Base-by-base conservation (phyloP, 1,139 yeast genomes). In the Lodderomyces pseudojiufengensis region DNA sequence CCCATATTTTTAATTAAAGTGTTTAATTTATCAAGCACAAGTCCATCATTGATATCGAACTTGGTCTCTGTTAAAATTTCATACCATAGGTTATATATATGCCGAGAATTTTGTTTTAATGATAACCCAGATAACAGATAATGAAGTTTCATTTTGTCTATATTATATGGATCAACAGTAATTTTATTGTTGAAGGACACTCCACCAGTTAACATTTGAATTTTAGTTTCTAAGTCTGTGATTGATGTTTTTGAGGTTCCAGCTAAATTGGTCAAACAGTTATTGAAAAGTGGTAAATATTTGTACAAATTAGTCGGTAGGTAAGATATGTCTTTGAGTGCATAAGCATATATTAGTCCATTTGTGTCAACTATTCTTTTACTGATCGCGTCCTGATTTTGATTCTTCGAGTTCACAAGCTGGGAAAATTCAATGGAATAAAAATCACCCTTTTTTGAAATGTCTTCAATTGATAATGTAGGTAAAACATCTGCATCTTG, bases 181-280 rank as follows among this genome's bases (percentile, higher is more conserved):
- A 79, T 76, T 43, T 73, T 68, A 12, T 80, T 65, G 18, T 75
- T 68, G 18, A 88, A 75, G 2, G 77, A 63, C 13, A 92, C 59
- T 0, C 97, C 97, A 15, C 98, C 98, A 1, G 98, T 88, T 42
- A 74, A 70, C 35, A 81, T 68, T 51, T 83, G 86, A 45, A 94
- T 88, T 37, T 79, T 78, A 43, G 92, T 88, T 55, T 92, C 98
- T 42, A 92, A 73, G 31, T 80, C 84, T 13, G 88, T 84, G 73
- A 86, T 85, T 1, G 83, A 58, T 39, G 82, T 79, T 6, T 61
- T 54, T 3, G 63, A 54, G 0, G 98, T 90, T 11, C 99, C 99
- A 0, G 75, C 74, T 44, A 92, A 70, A 51, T 83, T 86, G 3
- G 95, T 84, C 45, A 90, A 68, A 36, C 95, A 84, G 18, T 82